These are phyloP conservation scores for Chlorella sp. DNA, from an alignment of 139 green algal species.

Conservation along the genomic window DNA sequence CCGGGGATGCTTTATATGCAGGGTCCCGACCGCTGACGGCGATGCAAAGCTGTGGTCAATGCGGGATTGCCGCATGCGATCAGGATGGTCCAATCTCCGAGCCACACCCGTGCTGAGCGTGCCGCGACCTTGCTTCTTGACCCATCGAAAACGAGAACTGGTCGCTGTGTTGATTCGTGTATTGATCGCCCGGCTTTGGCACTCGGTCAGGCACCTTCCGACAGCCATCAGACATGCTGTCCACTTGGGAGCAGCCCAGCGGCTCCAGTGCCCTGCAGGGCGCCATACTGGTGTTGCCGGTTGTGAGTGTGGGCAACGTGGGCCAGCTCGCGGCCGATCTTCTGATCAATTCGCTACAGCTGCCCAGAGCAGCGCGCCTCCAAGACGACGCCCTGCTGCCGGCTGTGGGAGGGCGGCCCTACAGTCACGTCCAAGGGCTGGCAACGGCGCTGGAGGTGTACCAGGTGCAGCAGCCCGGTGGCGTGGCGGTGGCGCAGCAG, in stretches of 20 bases:
- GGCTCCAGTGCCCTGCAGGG: not conserved
- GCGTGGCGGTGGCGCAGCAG: conserved; percentile 76
- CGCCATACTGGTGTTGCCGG: conserved; percentile 19
- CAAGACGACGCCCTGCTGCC: conserved; percentile 68
- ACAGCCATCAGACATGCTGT: not conserved
- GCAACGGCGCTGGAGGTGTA: conserved; percentile 70
- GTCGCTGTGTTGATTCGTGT: too few species aligned
- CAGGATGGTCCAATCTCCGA: too few species aligned
- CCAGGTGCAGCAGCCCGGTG: not conserved
- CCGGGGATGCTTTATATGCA: too few species aligned
- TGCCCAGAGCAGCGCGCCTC: conserved; percentile 49
- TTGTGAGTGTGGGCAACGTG: conserved; percentile 62
- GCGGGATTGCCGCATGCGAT: too few species aligned
- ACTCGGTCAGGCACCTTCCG: too few species aligned
- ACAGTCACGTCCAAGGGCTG: conserved; percentile 42
- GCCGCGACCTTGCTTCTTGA: too few species aligned
- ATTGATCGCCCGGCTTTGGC: too few species aligned
- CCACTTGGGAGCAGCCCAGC: not conserved
- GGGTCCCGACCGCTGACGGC: too few species aligned
- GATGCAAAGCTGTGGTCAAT: too few species aligned
- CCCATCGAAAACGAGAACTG: too few species aligned
- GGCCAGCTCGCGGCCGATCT: conserved; percentile 85
- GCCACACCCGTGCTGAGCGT: too few species aligned
- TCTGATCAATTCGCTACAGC: conserved; percentile 58
- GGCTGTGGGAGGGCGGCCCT: conserved; percentile 69